Conservation (phyloP, 176 grass and related monocot species). For the Cenchrus fungigraminus region DNA sequence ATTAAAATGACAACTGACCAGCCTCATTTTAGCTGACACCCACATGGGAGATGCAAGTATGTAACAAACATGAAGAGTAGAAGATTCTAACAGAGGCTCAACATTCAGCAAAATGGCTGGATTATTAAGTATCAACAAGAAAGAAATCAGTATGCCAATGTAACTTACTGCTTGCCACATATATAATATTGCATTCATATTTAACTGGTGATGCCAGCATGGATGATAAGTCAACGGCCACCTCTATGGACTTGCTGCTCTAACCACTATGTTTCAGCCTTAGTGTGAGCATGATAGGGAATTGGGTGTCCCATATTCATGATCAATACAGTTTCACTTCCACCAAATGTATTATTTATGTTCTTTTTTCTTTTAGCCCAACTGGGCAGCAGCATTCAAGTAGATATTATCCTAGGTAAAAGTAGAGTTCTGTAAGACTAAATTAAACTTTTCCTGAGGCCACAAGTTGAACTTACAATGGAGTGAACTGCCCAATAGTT, state of each 20-base stretch:
- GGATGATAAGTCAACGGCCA: background rate
- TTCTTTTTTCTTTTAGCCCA: background rate
- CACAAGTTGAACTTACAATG: background rate
- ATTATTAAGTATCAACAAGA: background rate
- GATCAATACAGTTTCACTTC: background rate
- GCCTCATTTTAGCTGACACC: background rate
- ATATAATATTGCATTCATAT: background rate
- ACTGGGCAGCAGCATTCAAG: background rate
- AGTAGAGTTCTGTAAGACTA: slow-evolving; percentile 7
- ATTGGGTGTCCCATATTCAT: background rate
- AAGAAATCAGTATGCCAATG: background rate
- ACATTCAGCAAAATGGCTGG: background rate
- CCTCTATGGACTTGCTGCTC: background rate
- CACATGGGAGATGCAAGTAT: background rate
- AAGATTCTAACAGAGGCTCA: background rate
- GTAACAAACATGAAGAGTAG: background rate
- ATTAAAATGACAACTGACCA: background rate
- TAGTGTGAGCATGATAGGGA: background rate
- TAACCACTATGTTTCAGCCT: background rate
- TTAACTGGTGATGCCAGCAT: background rate
- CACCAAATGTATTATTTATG: background rate
- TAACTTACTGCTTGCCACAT: background rate
- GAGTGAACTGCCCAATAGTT: background rate
- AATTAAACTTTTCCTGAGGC: background rate
- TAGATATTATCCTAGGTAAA: background rate